A percentile compares a stretch with the other conserved stretches of the same genome.
Conservation (phyloP, 2,329 filamentous ascomycete species). For the Chrysosporium queenslandicum region DNA sequence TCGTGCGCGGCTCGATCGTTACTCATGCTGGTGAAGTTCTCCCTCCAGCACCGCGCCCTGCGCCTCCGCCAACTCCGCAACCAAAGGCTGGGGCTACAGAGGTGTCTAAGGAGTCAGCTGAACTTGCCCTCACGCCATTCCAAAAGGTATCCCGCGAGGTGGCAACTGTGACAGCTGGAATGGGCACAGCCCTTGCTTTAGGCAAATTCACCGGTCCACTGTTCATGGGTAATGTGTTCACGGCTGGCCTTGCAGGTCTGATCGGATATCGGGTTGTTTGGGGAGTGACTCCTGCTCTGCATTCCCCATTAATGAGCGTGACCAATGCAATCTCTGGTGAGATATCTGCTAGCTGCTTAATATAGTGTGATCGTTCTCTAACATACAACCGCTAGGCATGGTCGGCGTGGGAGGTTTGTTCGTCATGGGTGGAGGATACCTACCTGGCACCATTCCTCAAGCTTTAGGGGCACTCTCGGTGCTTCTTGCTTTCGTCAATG, state of each 20-base stretch:
- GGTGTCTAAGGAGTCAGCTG: slow-evolving; percentile 43
- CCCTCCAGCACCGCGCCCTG: slow-evolving; percentile 62
- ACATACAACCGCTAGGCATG: slow-evolving; percentile 47
- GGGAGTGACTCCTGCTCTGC: slow-evolving; percentile 73
- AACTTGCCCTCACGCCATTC: slow-evolving; percentile 66
- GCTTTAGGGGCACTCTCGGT: slow-evolving; percentile 69
- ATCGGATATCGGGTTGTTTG: slow-evolving; percentile 84
- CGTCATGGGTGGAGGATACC: slow-evolving; percentile 71
- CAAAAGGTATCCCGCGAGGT: slow-evolving; percentile 71
- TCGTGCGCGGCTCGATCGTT: slow-evolving; percentile 75
- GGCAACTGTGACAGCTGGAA: slow-evolving; percentile 61
- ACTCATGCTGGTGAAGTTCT: slow-evolving; percentile 67
- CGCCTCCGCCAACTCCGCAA: slow-evolving; percentile 44
- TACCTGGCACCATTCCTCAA: slow-evolving; percentile 71
- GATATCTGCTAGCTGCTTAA: neutral
- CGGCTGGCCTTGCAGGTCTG: slow-evolving; percentile 70
- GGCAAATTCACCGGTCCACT: slow-evolving; percentile 72
- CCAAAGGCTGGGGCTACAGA: slow-evolving; percentile 41
- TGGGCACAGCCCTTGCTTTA: slow-evolving; percentile 63
- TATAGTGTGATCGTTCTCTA: slow-evolving; percentile 16
- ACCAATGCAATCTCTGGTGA: slow-evolving; percentile 80
- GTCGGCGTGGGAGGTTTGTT: slow-evolving; percentile 82
- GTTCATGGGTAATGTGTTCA: slow-evolving; percentile 83
- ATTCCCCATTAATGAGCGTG: slow-evolving; percentile 84
- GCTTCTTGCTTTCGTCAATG: slow-evolving; percentile 75